Conservation (phyloP, 306 rosid species). For the Luffa aegyptiaca region DNA sequence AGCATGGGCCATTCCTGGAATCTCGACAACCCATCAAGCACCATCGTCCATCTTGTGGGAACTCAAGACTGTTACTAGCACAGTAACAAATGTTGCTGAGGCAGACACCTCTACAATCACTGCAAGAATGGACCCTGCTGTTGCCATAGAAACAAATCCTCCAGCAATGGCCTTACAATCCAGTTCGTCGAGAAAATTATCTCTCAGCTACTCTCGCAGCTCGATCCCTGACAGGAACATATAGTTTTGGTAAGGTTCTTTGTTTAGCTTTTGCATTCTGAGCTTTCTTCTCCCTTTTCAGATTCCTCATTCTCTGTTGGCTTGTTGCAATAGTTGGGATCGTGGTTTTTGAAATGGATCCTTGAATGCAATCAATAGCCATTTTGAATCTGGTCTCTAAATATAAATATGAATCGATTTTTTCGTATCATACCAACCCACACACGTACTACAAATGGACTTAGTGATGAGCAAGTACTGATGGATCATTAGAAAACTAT, state of each 20-base stretch:
- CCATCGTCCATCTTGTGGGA: constrained; percentile 73
- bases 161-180: constrained; percentile 69
- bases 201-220: constrained; percentile 51
- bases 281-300: background rate
- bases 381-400: too few relatives aligned
- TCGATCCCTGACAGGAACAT: constrained; percentile 56
- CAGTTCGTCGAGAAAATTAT: constrained; percentile 57
- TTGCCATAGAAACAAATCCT: constrained; percentile 78
- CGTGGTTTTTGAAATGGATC: background rate
- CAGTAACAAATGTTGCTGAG: constrained; percentile 71
- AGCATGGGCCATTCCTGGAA: constrained; percentile 70
- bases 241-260: constrained; percentile 74
- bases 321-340: background rate
- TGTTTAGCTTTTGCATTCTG: constrained; percentile 20
- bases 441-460: too few relatives aligned
- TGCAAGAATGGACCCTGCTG: constrained; percentile 76
- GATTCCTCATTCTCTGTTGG: background rate
- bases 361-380: background rate
- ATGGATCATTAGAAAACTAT: too few relatives aligned
- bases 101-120: constrained; percentile 79
- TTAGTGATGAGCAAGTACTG: too few relatives aligned
- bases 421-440: too few relatives aligned
- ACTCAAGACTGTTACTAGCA: constrained; percentile 56
- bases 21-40: constrained; percentile 78
- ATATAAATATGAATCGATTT: too few relatives aligned